phyloP scores from a whole-genome alignment of 2,329 filamentous ascomycete genomes.

The Pseudopithomyces maydicus region DNA sequence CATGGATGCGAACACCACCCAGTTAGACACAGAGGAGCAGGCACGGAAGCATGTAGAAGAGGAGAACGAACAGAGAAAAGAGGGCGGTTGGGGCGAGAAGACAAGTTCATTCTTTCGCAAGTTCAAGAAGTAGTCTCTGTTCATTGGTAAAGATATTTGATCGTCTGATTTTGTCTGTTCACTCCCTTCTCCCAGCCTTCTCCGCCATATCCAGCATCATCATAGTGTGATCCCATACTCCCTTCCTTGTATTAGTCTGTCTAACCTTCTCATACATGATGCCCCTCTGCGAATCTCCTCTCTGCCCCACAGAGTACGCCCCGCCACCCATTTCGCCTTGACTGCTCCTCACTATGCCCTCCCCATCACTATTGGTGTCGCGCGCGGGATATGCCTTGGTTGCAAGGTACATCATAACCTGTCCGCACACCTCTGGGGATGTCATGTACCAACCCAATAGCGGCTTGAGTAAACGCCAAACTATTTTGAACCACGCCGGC shows the following conservation, averaged over 20 bases:
- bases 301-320: not conserved
- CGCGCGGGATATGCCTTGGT: conserved; percentile 23
- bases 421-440: conserved; percentile 31
- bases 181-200: not conserved
- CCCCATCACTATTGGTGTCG: not conserved
- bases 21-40: conserved; percentile 47
- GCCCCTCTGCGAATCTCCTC: not conserved
- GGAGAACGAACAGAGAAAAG: not conserved
- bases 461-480: conserved; percentile 32
- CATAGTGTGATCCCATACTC: not conserved
- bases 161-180: not conserved
- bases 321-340: not conserved
- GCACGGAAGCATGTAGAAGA: conserved; percentile 8
- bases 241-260: not conserved
- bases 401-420: conserved; percentile 33
- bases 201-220: not conserved
- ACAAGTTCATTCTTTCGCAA: conserved; percentile 10
- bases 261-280: not conserved
- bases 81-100: conserved; percentile 8
- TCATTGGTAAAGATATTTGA: no score
- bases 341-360: not conserved
- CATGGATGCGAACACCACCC: conserved; percentile 60
- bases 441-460: conserved; percentile 29
- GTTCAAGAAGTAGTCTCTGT: conserved; percentile 7
- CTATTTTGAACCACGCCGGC: conserved; percentile 35